Evolutionary conservation across 768 basidiomycete genomes (phyloP), one percentile per base, ranked within the genome.

Genomic region (Tulasnella sp.): DNA sequence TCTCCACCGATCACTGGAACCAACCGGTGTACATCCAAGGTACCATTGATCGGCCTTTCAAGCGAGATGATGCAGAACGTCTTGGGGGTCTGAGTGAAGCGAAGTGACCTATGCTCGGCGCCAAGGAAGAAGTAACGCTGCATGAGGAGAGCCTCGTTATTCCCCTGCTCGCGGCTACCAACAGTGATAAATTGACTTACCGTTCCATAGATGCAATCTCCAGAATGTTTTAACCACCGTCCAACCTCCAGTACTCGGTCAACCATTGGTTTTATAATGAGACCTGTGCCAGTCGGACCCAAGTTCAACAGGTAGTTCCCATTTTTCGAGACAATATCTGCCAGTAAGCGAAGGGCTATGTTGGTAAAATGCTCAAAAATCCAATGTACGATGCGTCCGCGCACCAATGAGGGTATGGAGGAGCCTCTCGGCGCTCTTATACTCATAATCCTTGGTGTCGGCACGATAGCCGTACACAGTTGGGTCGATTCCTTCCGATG

Each of bases 311-410:
- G 68, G 62, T 76, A 83, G 65, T 83, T 82, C 11, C 82, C 81
- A 61, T 80, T 80, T 71, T 83, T 83, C 27, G 80, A 78, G 19
- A 77, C 80, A 61, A 83, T 76, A 61, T 82, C 80, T 27, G 79
- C 75, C 53, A 82, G 64, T 0, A 15, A 7, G 5, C n/a, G 17
- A 3, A 30, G 13, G 23, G 45, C 21, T 21, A 4, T 11, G 15
- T 17, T 27, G n/a, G 41, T 11, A 48, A 48, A n/a, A 5, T 7
- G n/a, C 47, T 21, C n/a, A n/a, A 48, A n/a, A n/a, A n/a, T n/a
- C n/a, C 11, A 29, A 48, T 38, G 5, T 38, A 11, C 11, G 58
- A 19, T 50, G n/a, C n/a, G 17, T 45, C 43, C 45, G 32, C 58
- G 2, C 44, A 59, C 58, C 58, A n/a, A 59, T 51, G 21, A 59